phyloP scores from a whole-genome alignment of 768 basidiomycete genomes.

The Lactarius tabidus region DNA sequence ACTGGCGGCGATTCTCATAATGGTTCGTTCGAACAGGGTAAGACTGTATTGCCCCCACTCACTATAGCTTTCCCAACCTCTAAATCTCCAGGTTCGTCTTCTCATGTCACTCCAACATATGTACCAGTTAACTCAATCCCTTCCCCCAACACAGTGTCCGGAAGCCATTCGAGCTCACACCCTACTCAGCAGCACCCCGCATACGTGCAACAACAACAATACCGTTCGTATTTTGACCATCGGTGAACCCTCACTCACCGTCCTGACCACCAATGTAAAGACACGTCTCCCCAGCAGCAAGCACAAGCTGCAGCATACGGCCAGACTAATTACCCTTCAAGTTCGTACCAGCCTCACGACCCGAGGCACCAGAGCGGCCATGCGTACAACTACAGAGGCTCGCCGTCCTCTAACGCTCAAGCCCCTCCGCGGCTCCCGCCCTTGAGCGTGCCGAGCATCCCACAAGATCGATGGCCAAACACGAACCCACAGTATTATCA shows the following conservation, averaged over 20 bases:
- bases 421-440: conserved; percentile 14
- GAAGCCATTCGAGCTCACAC: conserved; percentile 13
- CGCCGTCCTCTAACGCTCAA: conserved; percentile 8
- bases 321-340: conserved; percentile 1
- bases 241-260: background rate
- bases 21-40: conserved; percentile 27
- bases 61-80: conserved; percentile 24
- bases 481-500: conserved; percentile 4
- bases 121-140: conserved; percentile 19
- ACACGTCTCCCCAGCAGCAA: conserved; percentile 14
- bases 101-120: conserved; percentile 18
- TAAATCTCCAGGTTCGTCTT: conserved; percentile 25
- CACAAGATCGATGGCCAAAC: background rate
- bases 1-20: conserved; percentile 22
- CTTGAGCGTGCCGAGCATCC: too few relatives aligned
- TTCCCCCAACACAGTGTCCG: conserved; percentile 18
- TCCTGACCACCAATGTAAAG: conserved; percentile 12
- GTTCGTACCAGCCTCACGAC: conserved; percentile 5
- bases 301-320: conserved; percentile 4
- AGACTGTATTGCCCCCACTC: conserved; percentile 25
- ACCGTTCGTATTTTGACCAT: conserved; percentile 16
- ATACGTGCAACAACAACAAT: conserved; percentile 8
- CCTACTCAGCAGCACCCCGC: conserved; percentile 20
- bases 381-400: conserved; percentile 1
- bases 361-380: conserved; percentile 7